Evolutionary conservation across 2,329 filamentous ascomycete genomes (phyloP).

Genomic region (Paecilomyces sp.): DNA sequence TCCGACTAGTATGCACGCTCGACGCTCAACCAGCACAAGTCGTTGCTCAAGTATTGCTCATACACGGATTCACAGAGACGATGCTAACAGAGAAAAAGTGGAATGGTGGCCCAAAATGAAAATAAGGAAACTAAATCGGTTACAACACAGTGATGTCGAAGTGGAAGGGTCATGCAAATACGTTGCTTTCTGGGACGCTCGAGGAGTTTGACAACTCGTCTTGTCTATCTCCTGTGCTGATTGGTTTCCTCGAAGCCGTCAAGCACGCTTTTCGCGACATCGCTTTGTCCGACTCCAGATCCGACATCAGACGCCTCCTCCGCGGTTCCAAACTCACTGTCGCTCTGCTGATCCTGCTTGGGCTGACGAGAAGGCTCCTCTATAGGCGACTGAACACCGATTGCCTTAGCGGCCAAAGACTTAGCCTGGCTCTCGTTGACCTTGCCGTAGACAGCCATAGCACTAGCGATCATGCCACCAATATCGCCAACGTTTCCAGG

Average conservation of each 20-base stretch:
- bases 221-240: conserved; percentile 20
- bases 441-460: conserved; percentile 91
- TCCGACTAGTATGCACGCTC: not conserved
- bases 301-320: conserved; percentile 23
- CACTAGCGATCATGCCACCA: conserved; percentile 91
- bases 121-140: not conserved
- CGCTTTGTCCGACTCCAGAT: conserved; percentile 17
- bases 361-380: conserved; percentile 5
- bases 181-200: not conserved
- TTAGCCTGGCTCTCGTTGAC: conserved; percentile 74
- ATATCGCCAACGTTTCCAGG: conserved; percentile 97
- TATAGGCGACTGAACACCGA: conserved; percentile 17
- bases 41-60: not conserved
- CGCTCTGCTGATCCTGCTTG: conserved; percentile 8
- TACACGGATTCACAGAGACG: not conserved
- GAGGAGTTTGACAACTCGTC: conserved; percentile 1
- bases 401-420: conserved; percentile 43
- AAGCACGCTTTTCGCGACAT: conserved; percentile 43
- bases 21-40: not conserved
- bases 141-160: not conserved
- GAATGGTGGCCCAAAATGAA: not conserved
- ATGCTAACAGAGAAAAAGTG: not conserved
- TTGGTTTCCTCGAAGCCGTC: conserved; percentile 41
- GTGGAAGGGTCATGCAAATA: not conserved
- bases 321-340: conserved; percentile 13